Percentiles rank a stretch among this genome's conserved stretches.
phyloP scores from a whole-genome alignment of 768 basidiomycete genomes.

The Mycena metata region DNA sequence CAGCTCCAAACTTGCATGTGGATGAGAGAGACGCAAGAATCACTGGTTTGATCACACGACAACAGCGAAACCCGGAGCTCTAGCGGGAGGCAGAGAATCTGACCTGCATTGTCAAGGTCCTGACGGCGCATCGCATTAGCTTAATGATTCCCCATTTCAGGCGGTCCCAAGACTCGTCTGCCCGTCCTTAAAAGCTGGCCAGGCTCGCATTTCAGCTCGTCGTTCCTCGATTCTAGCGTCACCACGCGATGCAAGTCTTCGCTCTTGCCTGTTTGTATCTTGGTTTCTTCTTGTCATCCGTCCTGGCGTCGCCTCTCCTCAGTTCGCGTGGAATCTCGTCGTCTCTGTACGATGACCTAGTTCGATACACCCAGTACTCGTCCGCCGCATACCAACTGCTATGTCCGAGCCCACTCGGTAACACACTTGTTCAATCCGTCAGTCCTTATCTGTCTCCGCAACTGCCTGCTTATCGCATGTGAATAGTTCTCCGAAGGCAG shows the following conservation, averaged over 20 bases:
- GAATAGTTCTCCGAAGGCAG: constrained; percentile 38
- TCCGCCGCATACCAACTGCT: constrained; percentile 55
- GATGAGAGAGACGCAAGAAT: too few species aligned
- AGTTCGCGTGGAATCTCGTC: constrained; percentile 11
- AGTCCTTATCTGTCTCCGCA: background rate
- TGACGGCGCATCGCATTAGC: too few species aligned
- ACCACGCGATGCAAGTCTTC: constrained; percentile 9
- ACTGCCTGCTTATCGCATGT: background rate
- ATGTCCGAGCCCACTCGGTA: constrained; percentile 57
- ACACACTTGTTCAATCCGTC: constrained; percentile 50
- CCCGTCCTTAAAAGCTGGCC: too few species aligned
- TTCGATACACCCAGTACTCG: constrained; percentile 57
- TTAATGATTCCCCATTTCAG: too few species aligned
- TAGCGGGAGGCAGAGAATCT: too few species aligned
- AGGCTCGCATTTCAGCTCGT: too few species aligned
- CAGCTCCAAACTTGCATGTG: too few species aligned
- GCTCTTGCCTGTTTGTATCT: background rate
- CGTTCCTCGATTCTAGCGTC: constrained; percentile 8
- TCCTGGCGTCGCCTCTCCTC: background rate
- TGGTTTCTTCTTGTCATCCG: background rate
- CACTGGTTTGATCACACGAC: too few species aligned
- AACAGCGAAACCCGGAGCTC: too few species aligned
- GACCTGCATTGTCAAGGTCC: too few species aligned
- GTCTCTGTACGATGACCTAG: constrained; percentile 50
- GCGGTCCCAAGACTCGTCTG: too few species aligned